These are phyloP conservation scores for Calocybe indica DNA, from an alignment of 768 basidiomycete genomes.

Conservation along the genomic window DNA sequence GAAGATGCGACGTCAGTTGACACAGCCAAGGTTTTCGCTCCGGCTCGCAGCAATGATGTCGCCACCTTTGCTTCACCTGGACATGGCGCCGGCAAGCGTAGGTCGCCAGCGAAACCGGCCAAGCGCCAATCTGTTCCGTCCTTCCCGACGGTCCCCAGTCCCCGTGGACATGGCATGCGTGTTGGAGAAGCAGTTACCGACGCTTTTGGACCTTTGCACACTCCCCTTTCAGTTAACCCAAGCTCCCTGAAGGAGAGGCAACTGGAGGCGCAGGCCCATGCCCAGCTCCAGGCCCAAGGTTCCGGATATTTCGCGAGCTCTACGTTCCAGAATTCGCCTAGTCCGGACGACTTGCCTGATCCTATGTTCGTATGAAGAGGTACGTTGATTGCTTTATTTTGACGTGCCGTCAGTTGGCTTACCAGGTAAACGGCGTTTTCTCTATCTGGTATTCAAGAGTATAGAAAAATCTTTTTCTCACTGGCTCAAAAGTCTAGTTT, in stretches of 20 bases:
- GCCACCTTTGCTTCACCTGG: not conserved
- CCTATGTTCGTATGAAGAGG: conserved; percentile 46
- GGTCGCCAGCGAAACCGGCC: not conserved
- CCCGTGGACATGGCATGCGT: not conserved
- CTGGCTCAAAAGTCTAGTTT: no score
- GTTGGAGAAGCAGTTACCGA: not conserved
- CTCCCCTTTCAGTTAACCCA: conserved; percentile 3
- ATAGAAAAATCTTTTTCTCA: no score
- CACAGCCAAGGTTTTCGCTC: conserved; percentile 14
- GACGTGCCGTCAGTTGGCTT: no score
- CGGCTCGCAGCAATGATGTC: conserved; percentile 14
- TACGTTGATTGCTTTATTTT: no score
- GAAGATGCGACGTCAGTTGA: conserved; percentile 26
- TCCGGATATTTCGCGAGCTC: conserved; percentile 71
- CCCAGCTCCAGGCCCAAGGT: conserved; percentile 11
- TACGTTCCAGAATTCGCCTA: conserved; percentile 81
- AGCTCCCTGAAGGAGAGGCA: conserved; percentile 16
- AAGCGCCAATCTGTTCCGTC: not conserved
- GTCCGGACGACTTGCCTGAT: conserved; percentile 73
- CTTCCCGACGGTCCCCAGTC: not conserved
- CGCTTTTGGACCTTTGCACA: conserved; percentile 1
- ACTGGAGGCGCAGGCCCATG: conserved; percentile 24
- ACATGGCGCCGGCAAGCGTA: no score
- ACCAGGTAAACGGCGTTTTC: no score
- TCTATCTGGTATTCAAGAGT: no score